Conservation (phyloP, 2,329 filamentous ascomycete species). For the Reticulascus tulasneorum region DNA sequence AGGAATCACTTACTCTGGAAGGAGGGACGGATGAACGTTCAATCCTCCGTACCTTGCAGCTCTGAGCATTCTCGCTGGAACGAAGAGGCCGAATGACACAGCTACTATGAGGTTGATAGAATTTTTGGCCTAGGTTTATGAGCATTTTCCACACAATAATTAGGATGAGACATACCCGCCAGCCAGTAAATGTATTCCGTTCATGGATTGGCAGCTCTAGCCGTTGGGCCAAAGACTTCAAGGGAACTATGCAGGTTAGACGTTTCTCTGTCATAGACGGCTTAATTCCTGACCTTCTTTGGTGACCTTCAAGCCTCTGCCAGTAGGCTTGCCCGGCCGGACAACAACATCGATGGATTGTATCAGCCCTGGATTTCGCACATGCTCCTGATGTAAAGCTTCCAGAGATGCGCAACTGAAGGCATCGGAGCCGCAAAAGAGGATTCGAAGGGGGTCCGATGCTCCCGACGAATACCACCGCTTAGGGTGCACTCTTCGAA, state of each 20-base stretch:
- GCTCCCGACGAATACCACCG: neutral
- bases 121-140: constrained; percentile 45
- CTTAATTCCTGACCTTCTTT: constrained; percentile 50
- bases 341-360: constrained; percentile 82
- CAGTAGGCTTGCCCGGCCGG: constrained; percentile 71
- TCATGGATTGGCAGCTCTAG: constrained; percentile 68
- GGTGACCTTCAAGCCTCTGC: constrained; percentile 68
- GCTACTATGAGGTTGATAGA: constrained; percentile 77
- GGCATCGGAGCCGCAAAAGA: constrained; percentile 91
- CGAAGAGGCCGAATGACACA: constrained; percentile 90
- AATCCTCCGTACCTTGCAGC: constrained; percentile 76
- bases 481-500: too few species aligned
- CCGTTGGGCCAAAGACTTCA: constrained; percentile 60
- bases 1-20: constrained; percentile 63
- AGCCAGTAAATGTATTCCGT: constrained; percentile 76
- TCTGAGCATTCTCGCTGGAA: constrained; percentile 71
- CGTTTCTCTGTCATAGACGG: too few species aligned
- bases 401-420: constrained; percentile 79
- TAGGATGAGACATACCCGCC: constrained; percentile 54
- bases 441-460: constrained; percentile 67
- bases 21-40: constrained; percentile 88
- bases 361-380: constrained; percentile 50
- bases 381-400: constrained; percentile 62
- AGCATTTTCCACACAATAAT: neutral
- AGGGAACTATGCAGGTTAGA: constrained; percentile 75